phyloP scores from a whole-genome alignment of 2,329 filamentous ascomycete genomes.

The Metarhizium rileyi region DNA sequence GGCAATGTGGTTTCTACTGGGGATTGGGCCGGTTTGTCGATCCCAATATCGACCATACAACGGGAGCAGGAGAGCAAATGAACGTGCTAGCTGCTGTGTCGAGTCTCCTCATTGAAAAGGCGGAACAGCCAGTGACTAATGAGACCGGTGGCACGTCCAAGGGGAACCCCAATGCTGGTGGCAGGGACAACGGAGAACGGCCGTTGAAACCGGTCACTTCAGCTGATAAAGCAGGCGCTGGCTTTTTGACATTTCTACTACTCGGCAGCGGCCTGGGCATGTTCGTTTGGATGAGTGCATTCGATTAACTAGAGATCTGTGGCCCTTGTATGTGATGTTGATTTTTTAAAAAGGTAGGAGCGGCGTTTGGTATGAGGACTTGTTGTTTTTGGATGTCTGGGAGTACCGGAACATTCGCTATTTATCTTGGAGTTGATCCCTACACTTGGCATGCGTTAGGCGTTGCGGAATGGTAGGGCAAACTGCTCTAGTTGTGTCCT shows the following conservation, averaged over 20 bases:
- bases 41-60: constrained; percentile 41
- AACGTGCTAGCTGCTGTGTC: constrained; percentile 46
- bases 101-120: constrained; percentile 34
- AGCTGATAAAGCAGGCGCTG: constrained; percentile 38
- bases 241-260: constrained; percentile 36
- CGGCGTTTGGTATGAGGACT: not conserved
- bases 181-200: constrained; percentile 19
- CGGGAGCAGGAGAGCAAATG: constrained; percentile 50
- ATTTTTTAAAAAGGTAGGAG: not conserved
- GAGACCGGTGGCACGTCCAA: constrained; percentile 39
- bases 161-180: constrained; percentile 32
- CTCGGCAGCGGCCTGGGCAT: constrained; percentile 30
- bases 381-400: not conserved
- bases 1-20: constrained; percentile 59
- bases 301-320: constrained; percentile 12
- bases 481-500: not conserved
- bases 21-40: constrained; percentile 33
- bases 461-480: not conserved
- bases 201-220: constrained; percentile 25
- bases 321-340: not conserved
- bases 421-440: not conserved
- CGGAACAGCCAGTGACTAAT: constrained; percentile 32
- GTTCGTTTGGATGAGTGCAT: constrained; percentile 42
- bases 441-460: not conserved
- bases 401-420: not conserved